phyloP scores from a whole-genome alignment of 1,284 basidiomycete species.

The Chondrostereum purpureum region DNA sequence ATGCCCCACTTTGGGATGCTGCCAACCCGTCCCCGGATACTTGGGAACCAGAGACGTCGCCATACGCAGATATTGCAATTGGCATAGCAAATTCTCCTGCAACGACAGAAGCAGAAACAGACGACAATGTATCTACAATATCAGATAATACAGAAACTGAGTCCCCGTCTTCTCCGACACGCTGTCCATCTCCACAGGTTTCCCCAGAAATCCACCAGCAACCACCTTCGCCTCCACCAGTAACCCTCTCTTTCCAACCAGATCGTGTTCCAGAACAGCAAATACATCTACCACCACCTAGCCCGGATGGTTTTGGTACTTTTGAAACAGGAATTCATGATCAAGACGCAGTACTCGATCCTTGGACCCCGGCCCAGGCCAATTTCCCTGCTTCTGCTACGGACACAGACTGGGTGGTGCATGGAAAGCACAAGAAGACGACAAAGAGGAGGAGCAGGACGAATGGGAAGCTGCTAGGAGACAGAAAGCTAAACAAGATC shows the following conservation, averaged over 20 bases:
- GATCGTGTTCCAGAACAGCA: neutral
- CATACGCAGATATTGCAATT: slow-evolving; percentile 32
- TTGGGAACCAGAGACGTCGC: slow-evolving; percentile 21
- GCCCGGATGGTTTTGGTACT: slow-evolving; percentile 54
- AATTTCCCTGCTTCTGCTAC: slow-evolving; percentile 20
- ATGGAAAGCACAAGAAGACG: slow-evolving; percentile 41
- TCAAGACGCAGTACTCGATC: slow-evolving; percentile 20
- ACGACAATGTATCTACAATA: slow-evolving; percentile 10
- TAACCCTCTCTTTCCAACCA: neutral
- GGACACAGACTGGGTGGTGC: slow-evolving; percentile 27
- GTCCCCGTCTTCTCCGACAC: slow-evolving; percentile 2
- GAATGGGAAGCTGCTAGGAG: slow-evolving; percentile 64
- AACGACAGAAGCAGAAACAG: no score
- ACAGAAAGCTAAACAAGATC: slow-evolving; percentile 52
- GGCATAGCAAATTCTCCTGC: slow-evolving; percentile 19
- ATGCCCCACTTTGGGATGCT: slow-evolving; percentile 27
- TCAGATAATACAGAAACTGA: neutral
- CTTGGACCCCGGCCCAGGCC: slow-evolving; percentile 33
- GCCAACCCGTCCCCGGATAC: slow-evolving; percentile 4
- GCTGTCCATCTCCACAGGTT: neutral
- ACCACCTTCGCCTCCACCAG: neutral
- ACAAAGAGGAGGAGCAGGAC: slow-evolving; percentile 29
- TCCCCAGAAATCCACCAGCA: neutral
- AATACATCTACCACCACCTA: slow-evolving; percentile 20
- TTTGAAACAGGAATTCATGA: slow-evolving; percentile 44